Conservation (phyloP, 495 filamentous ascomycete species). For the Podospora fimiseda region DNA sequence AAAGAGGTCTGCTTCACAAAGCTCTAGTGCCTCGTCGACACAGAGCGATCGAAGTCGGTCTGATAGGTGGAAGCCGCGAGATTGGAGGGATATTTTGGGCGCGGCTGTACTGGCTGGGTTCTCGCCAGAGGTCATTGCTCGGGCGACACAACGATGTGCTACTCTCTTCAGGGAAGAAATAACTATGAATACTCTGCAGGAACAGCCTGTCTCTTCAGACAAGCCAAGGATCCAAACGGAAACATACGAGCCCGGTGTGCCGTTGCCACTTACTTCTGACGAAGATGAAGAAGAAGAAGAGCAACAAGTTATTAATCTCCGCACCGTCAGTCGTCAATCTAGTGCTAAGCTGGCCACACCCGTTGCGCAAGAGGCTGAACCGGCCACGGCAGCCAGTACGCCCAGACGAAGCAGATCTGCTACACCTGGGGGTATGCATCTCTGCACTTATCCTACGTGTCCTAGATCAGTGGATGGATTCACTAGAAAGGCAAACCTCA, state of each 20-base stretch:
- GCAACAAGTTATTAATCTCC: slow-evolving; percentile 4
- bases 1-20: neutral
- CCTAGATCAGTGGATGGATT: slow-evolving; percentile 14
- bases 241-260: slow-evolving; percentile 31
- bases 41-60: slow-evolving; percentile 8
- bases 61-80: slow-evolving; percentile 45
- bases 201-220: slow-evolving; percentile 27
- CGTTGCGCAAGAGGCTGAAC: neutral
- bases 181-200: slow-evolving; percentile 50
- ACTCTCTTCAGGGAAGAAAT: slow-evolving; percentile 63
- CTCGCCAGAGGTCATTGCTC: slow-evolving; percentile 51
- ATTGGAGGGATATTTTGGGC: slow-evolving; percentile 78
- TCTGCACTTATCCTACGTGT: slow-evolving; percentile 20
- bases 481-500: slow-evolving; percentile 11
- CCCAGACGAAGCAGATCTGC: slow-evolving; percentile 1
- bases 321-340: slow-evolving; percentile 19
- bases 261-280: slow-evolving; percentile 27
- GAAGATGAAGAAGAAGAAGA: slow-evolving; percentile 29
- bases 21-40: slow-evolving; percentile 4
- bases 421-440: slow-evolving; percentile 1
- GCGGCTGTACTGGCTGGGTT: slow-evolving; percentile 66
- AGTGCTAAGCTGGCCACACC: slow-evolving; percentile 3
- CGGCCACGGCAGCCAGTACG: slow-evolving; percentile 2
- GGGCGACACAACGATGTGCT: slow-evolving; percentile 62
- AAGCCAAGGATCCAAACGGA: slow-evolving; percentile 7